A percentile compares a stretch with the other conserved stretches of the same genome.
Conservation (phyloP, 2,329 filamentous ascomycete genomes). For the Calonectria ilicicola region DNA sequence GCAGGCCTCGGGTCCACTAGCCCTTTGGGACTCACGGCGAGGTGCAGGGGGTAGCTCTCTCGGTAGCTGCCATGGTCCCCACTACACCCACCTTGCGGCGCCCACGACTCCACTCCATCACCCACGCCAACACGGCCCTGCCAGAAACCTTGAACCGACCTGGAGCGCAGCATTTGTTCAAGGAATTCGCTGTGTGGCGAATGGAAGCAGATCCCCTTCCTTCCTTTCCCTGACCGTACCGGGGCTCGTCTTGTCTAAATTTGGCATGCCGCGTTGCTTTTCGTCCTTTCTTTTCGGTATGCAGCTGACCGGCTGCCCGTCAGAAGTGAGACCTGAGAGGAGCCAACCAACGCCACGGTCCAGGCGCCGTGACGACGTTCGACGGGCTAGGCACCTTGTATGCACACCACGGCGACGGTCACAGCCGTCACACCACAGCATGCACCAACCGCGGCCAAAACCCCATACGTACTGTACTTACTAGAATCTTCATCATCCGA, state of each 20-base stretch:
- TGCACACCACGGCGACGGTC: neutral
- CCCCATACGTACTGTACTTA: neutral
- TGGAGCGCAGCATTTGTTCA: slow-evolving; percentile 11
- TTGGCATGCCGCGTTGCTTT: slow-evolving; percentile 31
- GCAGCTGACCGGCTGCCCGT: slow-evolving; percentile 33
- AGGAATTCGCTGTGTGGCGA: slow-evolving; percentile 26
- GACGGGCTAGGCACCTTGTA: neutral
- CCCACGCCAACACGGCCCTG: slow-evolving; percentile 1
- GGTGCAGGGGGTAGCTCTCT: slow-evolving; percentile 40
- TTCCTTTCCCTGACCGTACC: slow-evolving; percentile 17
- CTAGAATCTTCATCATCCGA: slow-evolving; percentile 1
- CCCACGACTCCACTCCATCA: slow-evolving; percentile 17
- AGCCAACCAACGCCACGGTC: slow-evolving; percentile 12
- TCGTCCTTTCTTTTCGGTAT: slow-evolving; percentile 27
- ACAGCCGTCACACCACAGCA: neutral
- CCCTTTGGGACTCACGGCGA: slow-evolving; percentile 32
- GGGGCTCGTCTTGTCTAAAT: slow-evolving; percentile 29
- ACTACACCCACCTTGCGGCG: slow-evolving; percentile 27
- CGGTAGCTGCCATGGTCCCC: slow-evolving; percentile 28
- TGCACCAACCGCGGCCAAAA: slow-evolving; percentile 4
- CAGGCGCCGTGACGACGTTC: neutral
- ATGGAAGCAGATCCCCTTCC: slow-evolving; percentile 11
- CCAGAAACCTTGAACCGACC: slow-evolving; percentile 10
- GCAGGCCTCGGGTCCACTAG: slow-evolving; percentile 22
- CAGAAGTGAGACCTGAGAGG: slow-evolving; percentile 22